Base-by-base conservation (phyloP, 108 stramenopile species). In the Aurantiochytrium sp. region DNA sequence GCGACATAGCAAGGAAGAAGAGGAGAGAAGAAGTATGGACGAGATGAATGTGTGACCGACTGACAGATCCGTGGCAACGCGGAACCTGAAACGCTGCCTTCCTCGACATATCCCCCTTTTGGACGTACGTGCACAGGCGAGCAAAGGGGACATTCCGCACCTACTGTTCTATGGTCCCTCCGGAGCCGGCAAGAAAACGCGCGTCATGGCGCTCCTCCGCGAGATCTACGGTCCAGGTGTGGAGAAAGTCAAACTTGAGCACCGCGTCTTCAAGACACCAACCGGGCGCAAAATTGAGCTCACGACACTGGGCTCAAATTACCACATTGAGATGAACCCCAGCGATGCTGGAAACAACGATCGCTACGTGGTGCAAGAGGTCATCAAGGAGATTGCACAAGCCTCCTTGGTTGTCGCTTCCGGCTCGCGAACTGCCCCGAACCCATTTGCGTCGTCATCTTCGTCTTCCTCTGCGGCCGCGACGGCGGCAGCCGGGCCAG, bases 361-460 rank as follows among this genome's bases (percentile, higher is more conserved):
- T 94, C 96, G 98, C n/a, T 97, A 91, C 87, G 97, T 98, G 76
- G 95, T 99, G 21, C 97, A 98, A 90, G 98, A 98, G 89, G 97
- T 98, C 90, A 98, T 99, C 93, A 99, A 99, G 92, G 98, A 99
- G 92, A 98, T 98, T 88, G 99, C 99, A 1, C 91, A 91, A 44
- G 83, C 47, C 88, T 44, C 64, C 16, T 35, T 60, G 44, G 28
- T 72, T 5, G 53, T 51, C 29, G 89, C 89, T 4, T 44, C 64
- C 21, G 55, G 87, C n/a, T 14, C 21, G 19, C 64, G 10, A 2
- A 59, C 8, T 18, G 71, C 69, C 35, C 5, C 73, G 44, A 88
- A 91, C 55, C 14, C 60, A 8, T 59, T 29, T 0, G 23, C 59
- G 4, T 59, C 88, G 2, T 45, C 59, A 5, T 88, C 88, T 0